Conservation (phyloP, 2,329 filamentous ascomycete genomes). For the Trichoderma koningii region DNA sequence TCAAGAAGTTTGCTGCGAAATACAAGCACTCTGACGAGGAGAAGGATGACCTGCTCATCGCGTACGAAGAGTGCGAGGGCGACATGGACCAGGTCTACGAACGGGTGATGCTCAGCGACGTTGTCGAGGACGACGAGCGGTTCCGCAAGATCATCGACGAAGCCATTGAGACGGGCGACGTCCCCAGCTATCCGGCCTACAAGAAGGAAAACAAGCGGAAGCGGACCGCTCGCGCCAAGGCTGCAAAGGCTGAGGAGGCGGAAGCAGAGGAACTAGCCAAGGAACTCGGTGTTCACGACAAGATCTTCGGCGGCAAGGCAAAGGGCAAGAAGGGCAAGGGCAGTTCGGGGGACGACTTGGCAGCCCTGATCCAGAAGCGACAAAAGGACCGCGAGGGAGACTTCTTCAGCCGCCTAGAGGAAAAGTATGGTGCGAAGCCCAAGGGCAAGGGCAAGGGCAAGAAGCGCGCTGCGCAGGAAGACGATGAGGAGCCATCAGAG, state of each 20-base stretch:
- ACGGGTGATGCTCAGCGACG: conserved; percentile 81
- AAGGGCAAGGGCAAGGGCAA: conserved; percentile 60
- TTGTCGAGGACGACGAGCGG: conserved; percentile 79
- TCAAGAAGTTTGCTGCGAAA: conserved; percentile 71
- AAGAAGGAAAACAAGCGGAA: conserved; percentile 70
- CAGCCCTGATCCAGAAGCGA: conserved; percentile 73
- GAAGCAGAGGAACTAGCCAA: conserved; percentile 77
- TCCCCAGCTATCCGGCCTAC: conserved; percentile 69
- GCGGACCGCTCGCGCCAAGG: conserved; percentile 59
- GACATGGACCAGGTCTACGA: conserved; percentile 78
- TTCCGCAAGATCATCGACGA: conserved; percentile 80
- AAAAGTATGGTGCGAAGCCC: conserved; percentile 65
- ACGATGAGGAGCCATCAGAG: conserved; percentile 62
- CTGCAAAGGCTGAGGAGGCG: conserved; percentile 65
- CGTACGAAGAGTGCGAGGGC: conserved; percentile 73
- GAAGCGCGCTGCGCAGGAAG: conserved; percentile 54
- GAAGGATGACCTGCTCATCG: conserved; percentile 70
- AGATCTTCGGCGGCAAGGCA: conserved; percentile 57
- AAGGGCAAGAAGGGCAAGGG: conserved; percentile 51
- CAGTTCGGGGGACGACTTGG: conserved; percentile 57
- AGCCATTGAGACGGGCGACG: conserved; percentile 71
- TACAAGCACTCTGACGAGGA: conserved; percentile 92
- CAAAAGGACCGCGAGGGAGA: conserved; percentile 62
- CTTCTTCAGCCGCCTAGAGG: conserved; percentile 74
- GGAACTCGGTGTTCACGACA: conserved; percentile 72